These are phyloP conservation scores for Lyophyllum atratum DNA, from an alignment of 768 basidiomycete species.

Conservation along the genomic window DNA sequence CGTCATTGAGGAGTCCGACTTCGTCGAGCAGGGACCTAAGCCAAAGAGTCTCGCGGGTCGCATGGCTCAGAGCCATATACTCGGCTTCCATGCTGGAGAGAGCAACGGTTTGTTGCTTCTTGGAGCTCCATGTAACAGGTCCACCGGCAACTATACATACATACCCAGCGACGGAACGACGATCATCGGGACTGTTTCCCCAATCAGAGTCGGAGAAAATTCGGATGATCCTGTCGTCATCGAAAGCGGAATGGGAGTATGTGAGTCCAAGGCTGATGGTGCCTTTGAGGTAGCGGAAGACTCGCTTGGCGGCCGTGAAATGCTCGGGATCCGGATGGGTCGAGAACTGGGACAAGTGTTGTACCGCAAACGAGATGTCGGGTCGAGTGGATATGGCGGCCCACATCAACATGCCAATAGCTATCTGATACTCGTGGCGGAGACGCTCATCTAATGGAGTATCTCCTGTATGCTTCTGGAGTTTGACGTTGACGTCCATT, in stretches of 20 bases:
- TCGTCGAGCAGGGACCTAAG: slow-evolving; percentile 5
- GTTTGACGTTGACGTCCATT: slow-evolving; percentile 23
- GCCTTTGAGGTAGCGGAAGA: slow-evolving; percentile 41
- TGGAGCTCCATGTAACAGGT: slow-evolving; percentile 1
- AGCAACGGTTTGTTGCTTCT: slow-evolving; percentile 6
- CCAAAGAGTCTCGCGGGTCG: not conserved
- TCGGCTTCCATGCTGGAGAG: slow-evolving; percentile 10
- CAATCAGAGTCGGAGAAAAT: not conserved
- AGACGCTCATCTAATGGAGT: not conserved
- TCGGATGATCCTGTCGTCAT: not conserved
- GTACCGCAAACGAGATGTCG: slow-evolving; percentile 40
- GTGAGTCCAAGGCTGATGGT: slow-evolving; percentile 17
- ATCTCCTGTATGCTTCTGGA: slow-evolving; percentile 5
- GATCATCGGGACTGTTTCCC: not conserved
- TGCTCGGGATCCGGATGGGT: slow-evolving; percentile 32
- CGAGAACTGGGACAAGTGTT: slow-evolving; percentile 32
- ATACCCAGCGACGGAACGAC: not conserved
- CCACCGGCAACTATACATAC: not conserved
- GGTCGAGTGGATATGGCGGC: slow-evolving; percentile 33
- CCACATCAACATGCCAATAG: slow-evolving; percentile 36
- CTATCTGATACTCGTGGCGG: not conserved
- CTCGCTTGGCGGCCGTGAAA: slow-evolving; percentile 38
- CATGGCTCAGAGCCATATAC: slow-evolving; percentile 9
- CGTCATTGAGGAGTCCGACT: slow-evolving; percentile 15
- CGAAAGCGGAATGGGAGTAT: slow-evolving; percentile 8